phyloP scores from a whole-genome alignment of 495 filamentous ascomycete species.

The Astrocystis sublimbata region DNA sequence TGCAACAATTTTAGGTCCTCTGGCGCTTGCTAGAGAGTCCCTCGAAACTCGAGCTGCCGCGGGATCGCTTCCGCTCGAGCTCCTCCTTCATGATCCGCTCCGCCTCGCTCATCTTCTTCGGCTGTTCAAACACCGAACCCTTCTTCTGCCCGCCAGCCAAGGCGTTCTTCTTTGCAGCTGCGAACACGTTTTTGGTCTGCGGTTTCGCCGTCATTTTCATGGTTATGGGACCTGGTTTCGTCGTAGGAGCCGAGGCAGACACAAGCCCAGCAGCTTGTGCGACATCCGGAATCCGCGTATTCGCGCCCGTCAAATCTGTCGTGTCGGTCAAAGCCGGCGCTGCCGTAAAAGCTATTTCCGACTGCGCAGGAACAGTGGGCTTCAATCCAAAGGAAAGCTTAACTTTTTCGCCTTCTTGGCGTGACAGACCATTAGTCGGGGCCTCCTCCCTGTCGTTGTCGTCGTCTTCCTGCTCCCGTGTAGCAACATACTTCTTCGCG shows the following conservation, averaged over 20 bases:
- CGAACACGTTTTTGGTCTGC: constrained; percentile 82
- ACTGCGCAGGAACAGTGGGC: constrained; percentile 32
- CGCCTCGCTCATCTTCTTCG: constrained; percentile 83
- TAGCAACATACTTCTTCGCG: constrained; percentile 59
- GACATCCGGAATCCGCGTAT: constrained; percentile 12
- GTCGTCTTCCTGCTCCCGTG: constrained; percentile 39
- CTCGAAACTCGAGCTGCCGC: constrained; percentile 42
- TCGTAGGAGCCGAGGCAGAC: background rate
- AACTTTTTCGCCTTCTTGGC: constrained; percentile 80
- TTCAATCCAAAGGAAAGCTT: constrained; percentile 69
- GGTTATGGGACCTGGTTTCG: constrained; percentile 38
- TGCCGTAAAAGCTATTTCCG: constrained; percentile 36
- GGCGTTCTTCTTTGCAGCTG: constrained; percentile 66
- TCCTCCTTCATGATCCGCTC: constrained; percentile 90
- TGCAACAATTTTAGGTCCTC: constrained; percentile 28
- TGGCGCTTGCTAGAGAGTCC: constrained; percentile 42
- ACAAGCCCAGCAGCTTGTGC: constrained; percentile 19
- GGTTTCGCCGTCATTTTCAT: constrained; percentile 60
- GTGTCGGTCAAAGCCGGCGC: constrained; percentile 28
- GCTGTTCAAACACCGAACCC: constrained; percentile 50
- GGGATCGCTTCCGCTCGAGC: constrained; percentile 66
- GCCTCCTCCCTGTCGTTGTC: constrained; percentile 44
- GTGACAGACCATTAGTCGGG: constrained; percentile 56
- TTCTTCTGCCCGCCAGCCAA: constrained; percentile 61
- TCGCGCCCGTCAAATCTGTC: constrained; percentile 14